A percentile compares a stretch with the other conserved stretches of the same genome.
These are phyloP conservation scores for Taxillus chinensis DNA, from an alignment of 164 flowering plant species.

Conservation along the genomic window DNA sequence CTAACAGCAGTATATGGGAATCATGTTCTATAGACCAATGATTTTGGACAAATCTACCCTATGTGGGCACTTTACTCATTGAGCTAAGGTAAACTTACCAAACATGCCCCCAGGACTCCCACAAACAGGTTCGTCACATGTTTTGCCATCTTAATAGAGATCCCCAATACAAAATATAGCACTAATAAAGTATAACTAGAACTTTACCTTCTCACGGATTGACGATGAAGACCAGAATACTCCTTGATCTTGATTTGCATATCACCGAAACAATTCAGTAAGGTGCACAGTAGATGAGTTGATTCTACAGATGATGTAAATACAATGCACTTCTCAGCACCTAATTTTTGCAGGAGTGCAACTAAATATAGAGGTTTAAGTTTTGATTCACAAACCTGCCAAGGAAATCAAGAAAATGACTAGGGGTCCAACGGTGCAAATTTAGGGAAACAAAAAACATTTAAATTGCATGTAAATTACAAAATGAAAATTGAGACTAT, in stretches of 20 bases:
- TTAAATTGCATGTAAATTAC: no score
- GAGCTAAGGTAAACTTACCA: no score
- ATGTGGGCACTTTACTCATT: no score
- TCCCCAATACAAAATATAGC: background rate
- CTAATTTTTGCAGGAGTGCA: slow-evolving; percentile 54
- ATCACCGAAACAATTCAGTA: slow-evolving; percentile 58
- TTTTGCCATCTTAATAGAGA: no score
- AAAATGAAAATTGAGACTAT: no score
- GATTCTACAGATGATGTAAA: slow-evolving; percentile 81
- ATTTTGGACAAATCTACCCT: no score
- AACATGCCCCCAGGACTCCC: no score
- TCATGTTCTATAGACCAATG: no score
- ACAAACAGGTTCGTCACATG: no score
- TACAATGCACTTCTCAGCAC: slow-evolving; percentile 68
- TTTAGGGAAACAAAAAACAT: no score
- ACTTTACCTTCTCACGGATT: slow-evolving; percentile 66
- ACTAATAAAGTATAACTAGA: background rate
- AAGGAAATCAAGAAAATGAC: slow-evolving; percentile 5
- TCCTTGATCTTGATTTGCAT: slow-evolving; percentile 53
- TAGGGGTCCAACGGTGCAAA: background rate
- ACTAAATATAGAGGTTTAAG: slow-evolving; percentile 69
- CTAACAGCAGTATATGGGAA: no score
- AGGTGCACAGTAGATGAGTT: slow-evolving; percentile 61
- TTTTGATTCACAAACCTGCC: slow-evolving; percentile 67
- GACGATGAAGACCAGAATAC: slow-evolving; percentile 77